Percentiles rank a stretch among this genome's conserved stretches.
Evolutionary conservation across 1,284 basidiomycete species (phyloP).

Genomic region (Trichosporon coremiiforme): DNA sequence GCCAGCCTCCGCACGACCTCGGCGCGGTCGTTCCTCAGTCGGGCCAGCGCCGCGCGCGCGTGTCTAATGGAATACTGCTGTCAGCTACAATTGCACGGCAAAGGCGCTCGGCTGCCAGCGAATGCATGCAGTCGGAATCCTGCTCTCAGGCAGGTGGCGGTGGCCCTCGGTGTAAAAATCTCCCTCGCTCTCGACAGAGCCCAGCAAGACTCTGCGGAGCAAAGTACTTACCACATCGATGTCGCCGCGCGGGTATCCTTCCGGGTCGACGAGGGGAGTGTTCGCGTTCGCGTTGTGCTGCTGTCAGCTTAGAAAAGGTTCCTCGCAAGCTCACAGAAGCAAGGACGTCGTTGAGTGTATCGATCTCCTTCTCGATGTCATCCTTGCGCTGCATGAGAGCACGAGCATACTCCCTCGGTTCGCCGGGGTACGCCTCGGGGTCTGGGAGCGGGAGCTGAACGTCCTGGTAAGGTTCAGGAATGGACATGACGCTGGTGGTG

Average conservation of each 20-base stretch:
- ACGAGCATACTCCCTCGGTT: constrained; percentile 51
- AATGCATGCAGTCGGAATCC: too few relatives aligned
- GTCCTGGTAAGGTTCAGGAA: constrained; percentile 36
- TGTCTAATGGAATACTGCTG: constrained; percentile 68
- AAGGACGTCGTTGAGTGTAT: constrained; percentile 45
- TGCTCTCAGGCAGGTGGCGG: too few relatives aligned
- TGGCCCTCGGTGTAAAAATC: too few relatives aligned
- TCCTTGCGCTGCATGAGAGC: constrained; percentile 54
- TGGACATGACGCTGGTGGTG: constrained; percentile 28
- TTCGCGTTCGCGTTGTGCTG: constrained; percentile 46
- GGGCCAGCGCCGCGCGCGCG: constrained; percentile 58
- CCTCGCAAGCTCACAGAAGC: constrained; percentile 34
- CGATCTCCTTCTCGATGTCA: constrained; percentile 53
- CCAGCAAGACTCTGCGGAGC: neutral
- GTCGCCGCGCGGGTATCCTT: constrained; percentile 78
- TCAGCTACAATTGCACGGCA: too few relatives aligned
- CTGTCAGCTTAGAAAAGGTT: neutral
- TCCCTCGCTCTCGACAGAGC: too few relatives aligned
- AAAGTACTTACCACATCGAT: constrained; percentile 63
- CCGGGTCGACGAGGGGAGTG: constrained; percentile 73
- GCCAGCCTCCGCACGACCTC: constrained; percentile 68
- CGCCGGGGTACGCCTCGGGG: constrained; percentile 48
- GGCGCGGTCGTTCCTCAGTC: constrained; percentile 72
- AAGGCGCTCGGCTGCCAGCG: too few relatives aligned
- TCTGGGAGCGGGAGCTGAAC: constrained; percentile 46